A percentile compares a stretch with the other conserved stretches of the same genome.
These are phyloP conservation scores for Apophysomyces ossiformis DNA, from an alignment of 371 early-diverging fungal species.

Conservation along the genomic window DNA sequence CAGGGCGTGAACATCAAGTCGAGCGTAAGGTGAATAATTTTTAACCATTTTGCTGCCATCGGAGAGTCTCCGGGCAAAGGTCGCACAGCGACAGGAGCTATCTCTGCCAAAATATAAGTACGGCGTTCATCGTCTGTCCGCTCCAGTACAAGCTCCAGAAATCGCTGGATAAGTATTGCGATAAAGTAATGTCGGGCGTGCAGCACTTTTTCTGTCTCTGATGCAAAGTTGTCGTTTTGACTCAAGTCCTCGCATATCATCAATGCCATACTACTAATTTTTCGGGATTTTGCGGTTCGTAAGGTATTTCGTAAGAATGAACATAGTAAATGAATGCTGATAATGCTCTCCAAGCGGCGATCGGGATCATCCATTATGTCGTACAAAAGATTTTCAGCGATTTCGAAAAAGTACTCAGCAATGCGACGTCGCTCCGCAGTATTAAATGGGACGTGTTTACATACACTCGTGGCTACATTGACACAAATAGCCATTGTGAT, in stretches of 20 bases:
- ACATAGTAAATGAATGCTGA: conserved; percentile 6
- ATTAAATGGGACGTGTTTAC: conserved; percentile 1
- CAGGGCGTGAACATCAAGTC: not conserved
- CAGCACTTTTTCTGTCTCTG: not conserved
- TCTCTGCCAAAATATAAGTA: not conserved
- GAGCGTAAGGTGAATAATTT: not conserved
- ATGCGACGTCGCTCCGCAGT: not conserved
- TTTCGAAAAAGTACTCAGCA: conserved; percentile 12
- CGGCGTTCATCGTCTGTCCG: not conserved
- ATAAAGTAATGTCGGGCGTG: not conserved
- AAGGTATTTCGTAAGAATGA: conserved; percentile 9
- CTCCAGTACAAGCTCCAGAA: not conserved
- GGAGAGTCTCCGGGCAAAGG: not conserved
- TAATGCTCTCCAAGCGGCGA: conserved; percentile 6
- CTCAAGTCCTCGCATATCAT: conserved; percentile 1
- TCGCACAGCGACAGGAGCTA: not conserved
- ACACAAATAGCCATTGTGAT: conserved; percentile 14
- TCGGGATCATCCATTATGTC: conserved; percentile 18
- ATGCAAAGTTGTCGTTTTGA: not conserved
- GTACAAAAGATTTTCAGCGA: not conserved
- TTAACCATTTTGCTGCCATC: not conserved
- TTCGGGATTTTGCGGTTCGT: not conserved
- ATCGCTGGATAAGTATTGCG: not conserved
- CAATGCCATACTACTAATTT: not conserved
- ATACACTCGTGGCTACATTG: not conserved